Conservation (phyloP, 805 yeast species). For the Cyberlindnera mrakii region DNA sequence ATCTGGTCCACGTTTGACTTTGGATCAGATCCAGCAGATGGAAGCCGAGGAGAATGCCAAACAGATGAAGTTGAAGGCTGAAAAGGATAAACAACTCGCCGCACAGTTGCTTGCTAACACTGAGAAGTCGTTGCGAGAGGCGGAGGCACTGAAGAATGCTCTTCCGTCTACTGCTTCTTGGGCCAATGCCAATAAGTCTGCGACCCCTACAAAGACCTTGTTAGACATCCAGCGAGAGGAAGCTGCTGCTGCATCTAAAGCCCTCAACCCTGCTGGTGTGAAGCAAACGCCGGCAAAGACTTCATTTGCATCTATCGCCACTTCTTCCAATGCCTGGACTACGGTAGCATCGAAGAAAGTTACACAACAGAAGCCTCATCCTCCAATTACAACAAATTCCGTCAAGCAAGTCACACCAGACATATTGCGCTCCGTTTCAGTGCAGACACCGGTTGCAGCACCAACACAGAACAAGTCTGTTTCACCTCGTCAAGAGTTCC, state of each 20-base stretch:
- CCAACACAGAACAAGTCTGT: conserved; percentile 10
- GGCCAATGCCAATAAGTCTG: conserved; percentile 24
- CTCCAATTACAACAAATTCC: conserved; percentile 10
- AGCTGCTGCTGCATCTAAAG: conserved; percentile 29
- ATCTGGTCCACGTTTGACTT: conserved; percentile 35
- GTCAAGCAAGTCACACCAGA: conserved; percentile 25
- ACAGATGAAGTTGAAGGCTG: conserved; percentile 30
- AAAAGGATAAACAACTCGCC: conserved; percentile 16
- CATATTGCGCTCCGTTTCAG: conserved; percentile 33
- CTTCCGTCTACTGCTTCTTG: conserved; percentile 32
- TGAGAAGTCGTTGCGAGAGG: conserved; percentile 12
- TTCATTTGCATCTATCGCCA: conserved; percentile 22
- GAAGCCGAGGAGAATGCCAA: conserved; percentile 42
- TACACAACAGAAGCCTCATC: conserved; percentile 3
- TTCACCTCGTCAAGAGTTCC: conserved; percentile 53
- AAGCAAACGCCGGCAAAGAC: conserved; percentile 6
- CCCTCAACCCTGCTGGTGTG: conserved; percentile 8
- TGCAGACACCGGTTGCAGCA: conserved; percentile 11
- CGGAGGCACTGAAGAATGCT: conserved; percentile 15
- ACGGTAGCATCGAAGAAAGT: conserved; percentile 24
- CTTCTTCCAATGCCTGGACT: conserved; percentile 31
- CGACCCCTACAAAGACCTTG: conserved; percentile 40
- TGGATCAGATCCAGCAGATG: conserved; percentile 43
- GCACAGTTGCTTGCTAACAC: conserved; percentile 17
- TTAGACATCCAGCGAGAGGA: conserved; percentile 62